Base-by-base conservation (phyloP, 139 green algal species). In the Astrephomene gubernaculifera region DNA sequence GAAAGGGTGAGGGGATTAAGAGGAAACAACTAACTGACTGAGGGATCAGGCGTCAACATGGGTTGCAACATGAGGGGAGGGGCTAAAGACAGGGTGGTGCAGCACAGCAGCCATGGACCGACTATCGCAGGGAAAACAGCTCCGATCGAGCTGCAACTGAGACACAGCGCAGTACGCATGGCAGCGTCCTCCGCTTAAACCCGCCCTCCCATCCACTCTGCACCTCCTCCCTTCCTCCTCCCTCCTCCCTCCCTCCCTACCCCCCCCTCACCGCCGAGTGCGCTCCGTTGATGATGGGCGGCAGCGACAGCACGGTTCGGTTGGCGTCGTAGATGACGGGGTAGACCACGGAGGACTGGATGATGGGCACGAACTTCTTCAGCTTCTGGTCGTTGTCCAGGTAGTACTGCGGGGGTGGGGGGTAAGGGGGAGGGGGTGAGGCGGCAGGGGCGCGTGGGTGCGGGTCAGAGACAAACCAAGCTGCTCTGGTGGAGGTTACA, bases 241-340 rank as follows among this genome's bases (percentile, higher is more conserved):
- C 65, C 65, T 2, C 35, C 65, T 29, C 65, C 35, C 6, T 3
- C 70, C 70, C n/a, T n/a, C n/a, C n/a, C n/a, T n/a, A n/a, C n/a
- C n/a, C 54, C 2, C 14, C 0, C 73, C 90, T 71, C 54, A 95
- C 93, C 86, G 95, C 96, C 27, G 93, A 97, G 86, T 97, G 93
- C 10, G 94, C 90, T 25, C 98, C 95, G 89, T 99, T 99, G 95
- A 99, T 99, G 91, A 99, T 98, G 80, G 98, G 98, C 22, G 96
- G 96, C 75, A 98, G 92, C 25, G 96, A 99, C 71, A 99, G 94
- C 83, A 99, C 94, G 21, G 92, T 96, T 24, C 97, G 89, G 64
- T 94, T 91, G 53, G 94, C 88, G 81, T 99, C 97, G 71, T 95
- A 95, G 45, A 99, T 91, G n/a, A 98, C 97, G 0, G 97, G 97